Evolutionary conservation across 2,329 filamentous ascomycete genomes (phyloP).

Genomic region (Aspergillus sclerotialis): DNA sequence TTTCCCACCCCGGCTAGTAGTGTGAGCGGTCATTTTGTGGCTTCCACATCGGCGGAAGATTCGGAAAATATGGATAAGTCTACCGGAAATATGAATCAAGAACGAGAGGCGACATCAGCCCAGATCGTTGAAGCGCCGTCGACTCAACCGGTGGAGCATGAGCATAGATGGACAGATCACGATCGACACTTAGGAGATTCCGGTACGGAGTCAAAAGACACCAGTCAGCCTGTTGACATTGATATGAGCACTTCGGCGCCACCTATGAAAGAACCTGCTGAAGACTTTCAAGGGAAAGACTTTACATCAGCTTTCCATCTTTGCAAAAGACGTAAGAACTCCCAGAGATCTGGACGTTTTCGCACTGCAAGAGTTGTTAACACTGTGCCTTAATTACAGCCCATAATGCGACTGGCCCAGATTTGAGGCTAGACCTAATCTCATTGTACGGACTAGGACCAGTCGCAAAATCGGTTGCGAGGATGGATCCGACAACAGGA

Average conservation of each 20-base stretch:
- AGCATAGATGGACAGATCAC: constrained; percentile 29
- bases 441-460: constrained; percentile 51
- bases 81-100: constrained; percentile 15
- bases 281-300: constrained; percentile 40
- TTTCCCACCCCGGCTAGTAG: constrained; percentile 42
- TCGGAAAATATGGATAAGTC: constrained; percentile 28
- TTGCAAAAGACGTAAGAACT: constrained; percentile 45
- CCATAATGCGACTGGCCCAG: constrained; percentile 47
- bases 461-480: constrained; percentile 52
- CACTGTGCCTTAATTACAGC: constrained; percentile 32
- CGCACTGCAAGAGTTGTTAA: constrained; percentile 37
- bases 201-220: constrained; percentile 8
- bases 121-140: constrained; percentile 11
- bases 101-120: constrained; percentile 7
- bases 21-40: constrained; percentile 29
- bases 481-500: constrained; percentile 54
- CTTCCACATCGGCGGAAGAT: constrained; percentile 26
- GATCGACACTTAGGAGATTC: constrained; percentile 19
- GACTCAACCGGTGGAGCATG: constrained; percentile 13
- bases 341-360: constrained; percentile 36
- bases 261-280: constrained; percentile 24
- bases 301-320: constrained; percentile 42
- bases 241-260: constrained; percentile 21
- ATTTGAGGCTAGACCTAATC: constrained; percentile 53
- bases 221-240: constrained; percentile 34